phyloP scores from a whole-genome alignment of 768 basidiomycete genomes.

The Macrolepiota fuliginosa region DNA sequence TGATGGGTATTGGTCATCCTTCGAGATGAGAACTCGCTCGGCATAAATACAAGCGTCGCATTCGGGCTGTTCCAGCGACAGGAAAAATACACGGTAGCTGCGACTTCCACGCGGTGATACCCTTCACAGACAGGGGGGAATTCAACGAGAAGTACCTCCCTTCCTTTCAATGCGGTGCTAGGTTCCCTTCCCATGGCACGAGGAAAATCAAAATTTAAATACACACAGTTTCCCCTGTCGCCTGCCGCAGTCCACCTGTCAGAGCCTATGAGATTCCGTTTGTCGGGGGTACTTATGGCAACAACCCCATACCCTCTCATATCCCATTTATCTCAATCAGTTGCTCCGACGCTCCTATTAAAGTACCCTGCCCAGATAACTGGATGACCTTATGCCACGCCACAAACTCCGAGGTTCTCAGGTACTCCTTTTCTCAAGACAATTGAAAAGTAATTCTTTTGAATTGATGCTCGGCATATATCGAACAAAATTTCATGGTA shows the following conservation, averaged over 20 bases:
- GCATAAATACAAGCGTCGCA: background rate
- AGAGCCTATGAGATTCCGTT: background rate
- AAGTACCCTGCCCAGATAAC: background rate
- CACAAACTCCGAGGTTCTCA: background rate
- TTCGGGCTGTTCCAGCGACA: background rate
- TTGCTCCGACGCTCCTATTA: background rate
- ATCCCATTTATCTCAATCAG: background rate
- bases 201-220: constrained; percentile 1
- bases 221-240: background rate
- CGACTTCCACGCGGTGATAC: constrained; percentile 6
- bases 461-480: background rate
- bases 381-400: background rate
- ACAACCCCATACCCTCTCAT: background rate
- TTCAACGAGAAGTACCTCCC: background rate
- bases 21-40: background rate
- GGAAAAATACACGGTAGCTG: constrained; percentile 1
- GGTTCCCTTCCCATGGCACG: background rate
- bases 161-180: background rate
- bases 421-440: background rate
- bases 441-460: background rate
- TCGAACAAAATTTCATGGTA: background rate
- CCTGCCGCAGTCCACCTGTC: background rate
- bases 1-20: background rate
- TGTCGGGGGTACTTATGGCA: background rate
- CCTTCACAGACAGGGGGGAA: background rate